Percentiles rank a stretch among this genome's conserved stretches.
Conservation (phyloP, 345 rosid species). For the Salix purpurea region DNA sequence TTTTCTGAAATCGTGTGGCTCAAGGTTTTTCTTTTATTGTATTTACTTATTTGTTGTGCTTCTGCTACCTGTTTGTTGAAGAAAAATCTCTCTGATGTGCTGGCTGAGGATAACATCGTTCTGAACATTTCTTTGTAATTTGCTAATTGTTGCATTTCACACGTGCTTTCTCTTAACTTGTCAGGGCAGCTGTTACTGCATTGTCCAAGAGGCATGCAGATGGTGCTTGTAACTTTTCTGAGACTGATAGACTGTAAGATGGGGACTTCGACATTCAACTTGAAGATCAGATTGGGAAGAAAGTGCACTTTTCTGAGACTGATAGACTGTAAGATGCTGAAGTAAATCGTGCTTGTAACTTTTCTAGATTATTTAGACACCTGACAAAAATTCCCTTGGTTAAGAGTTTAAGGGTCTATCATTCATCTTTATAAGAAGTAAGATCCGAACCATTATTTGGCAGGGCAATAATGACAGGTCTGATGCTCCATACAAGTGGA, state of each 20-base stretch:
- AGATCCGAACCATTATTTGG: too few relatives aligned
- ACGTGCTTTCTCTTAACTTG: slow-evolving; percentile 12
- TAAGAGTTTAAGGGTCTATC: neutral
- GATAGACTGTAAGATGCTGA: neutral
- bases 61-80: neutral
- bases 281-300: too few relatives aligned
- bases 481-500: too few relatives aligned
- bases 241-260: too few relatives aligned
- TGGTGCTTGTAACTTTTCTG: too few relatives aligned
- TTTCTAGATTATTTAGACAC: neutral
- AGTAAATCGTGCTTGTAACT: too few relatives aligned
- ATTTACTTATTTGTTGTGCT: neutral
- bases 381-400: neutral
- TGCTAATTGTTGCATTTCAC: neutral
- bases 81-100: neutral
- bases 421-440: neutral
- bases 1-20: neutral
- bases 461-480: too few relatives aligned
- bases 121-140: neutral
- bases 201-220: slow-evolving; percentile 69
- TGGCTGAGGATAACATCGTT: neutral
- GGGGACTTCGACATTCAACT: too few relatives aligned
- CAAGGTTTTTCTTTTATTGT: neutral
- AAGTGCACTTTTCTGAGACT: too few relatives aligned
- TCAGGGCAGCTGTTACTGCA: slow-evolving; percentile 77